phyloP scores from a whole-genome alignment of 257 asterid species.

The Fraxinus excelsior region DNA sequence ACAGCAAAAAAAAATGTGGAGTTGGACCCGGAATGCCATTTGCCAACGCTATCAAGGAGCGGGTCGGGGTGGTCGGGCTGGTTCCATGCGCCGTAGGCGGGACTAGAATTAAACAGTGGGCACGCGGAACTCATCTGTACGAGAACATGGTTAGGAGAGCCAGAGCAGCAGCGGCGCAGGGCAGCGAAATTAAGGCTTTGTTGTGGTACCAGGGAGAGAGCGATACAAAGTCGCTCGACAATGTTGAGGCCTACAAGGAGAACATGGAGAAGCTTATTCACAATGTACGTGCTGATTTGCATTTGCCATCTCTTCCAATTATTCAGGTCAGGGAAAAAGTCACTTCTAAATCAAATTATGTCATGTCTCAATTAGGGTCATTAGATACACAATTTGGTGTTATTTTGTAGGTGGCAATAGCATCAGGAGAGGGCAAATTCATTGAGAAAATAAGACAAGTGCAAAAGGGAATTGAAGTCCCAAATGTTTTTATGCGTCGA shows the following conservation, averaged over 20 bases:
- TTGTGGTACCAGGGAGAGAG: constrained; percentile 98
- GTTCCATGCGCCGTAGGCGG: constrained; percentile 97
- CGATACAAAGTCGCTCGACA: constrained; percentile 60
- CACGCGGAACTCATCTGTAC: constrained; percentile 57
- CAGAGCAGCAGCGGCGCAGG: constrained; percentile 29
- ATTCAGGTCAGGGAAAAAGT: constrained; percentile 54
- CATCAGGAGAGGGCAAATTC: constrained; percentile 62
- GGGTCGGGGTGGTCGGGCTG: constrained; percentile 55
- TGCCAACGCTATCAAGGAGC: constrained; percentile 67
- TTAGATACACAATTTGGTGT: too few species aligned
- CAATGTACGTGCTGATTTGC: constrained; percentile 62
- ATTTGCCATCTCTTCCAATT: constrained; percentile 59
- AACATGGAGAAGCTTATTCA: constrained; percentile 56
- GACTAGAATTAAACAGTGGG: constrained; percentile 86
- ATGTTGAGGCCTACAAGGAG: constrained; percentile 55
- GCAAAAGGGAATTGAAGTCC: constrained; percentile 54
- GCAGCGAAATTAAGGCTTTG: constrained; percentile 60
- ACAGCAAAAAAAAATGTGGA: constrained; percentile 69
- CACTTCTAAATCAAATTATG: too few species aligned
- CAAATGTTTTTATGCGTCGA: constrained; percentile 69
- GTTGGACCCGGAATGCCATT: constrained; percentile 92
- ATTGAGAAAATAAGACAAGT: constrained; percentile 57
- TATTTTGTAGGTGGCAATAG: constrained; percentile 59
- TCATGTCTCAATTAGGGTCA: too few species aligned
- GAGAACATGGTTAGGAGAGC: constrained; percentile 73